A percentile compares a stretch with the other conserved stretches of the same genome.
Evolutionary conservation across 1,284 basidiomycete genomes (phyloP).

Genomic region (Ganoderma lucidum): DNA sequence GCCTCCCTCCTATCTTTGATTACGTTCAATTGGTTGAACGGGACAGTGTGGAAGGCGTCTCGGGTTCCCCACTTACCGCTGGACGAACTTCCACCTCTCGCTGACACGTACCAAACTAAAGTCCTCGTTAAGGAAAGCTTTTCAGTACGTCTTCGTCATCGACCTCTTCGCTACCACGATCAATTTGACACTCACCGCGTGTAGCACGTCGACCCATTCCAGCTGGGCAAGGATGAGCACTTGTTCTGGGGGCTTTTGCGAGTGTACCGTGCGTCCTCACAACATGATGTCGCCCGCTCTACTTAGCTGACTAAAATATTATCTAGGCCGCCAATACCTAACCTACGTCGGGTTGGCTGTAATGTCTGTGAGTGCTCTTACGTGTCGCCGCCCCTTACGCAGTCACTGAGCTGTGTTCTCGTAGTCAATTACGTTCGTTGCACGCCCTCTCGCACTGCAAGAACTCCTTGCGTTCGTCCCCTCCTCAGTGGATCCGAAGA

Average conservation of each 20-base stretch:
- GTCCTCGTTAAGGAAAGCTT: conserved; percentile 48
- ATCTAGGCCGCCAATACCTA: conserved; percentile 13
- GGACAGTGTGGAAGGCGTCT: conserved; percentile 40
- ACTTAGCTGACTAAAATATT: not conserved
- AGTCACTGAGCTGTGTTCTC: not conserved
- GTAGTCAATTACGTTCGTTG: conserved; percentile 12
- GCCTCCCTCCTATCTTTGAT: conserved; percentile 63
- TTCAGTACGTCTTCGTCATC: conserved; percentile 31
- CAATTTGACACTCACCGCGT: not conserved
- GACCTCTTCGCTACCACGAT: not conserved
- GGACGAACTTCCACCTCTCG: conserved; percentile 49
- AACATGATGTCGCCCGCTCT: not conserved
- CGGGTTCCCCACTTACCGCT: conserved; percentile 38
- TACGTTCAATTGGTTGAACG: conserved; percentile 65
- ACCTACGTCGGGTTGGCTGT: not conserved
- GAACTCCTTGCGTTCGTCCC: conserved; percentile 41
- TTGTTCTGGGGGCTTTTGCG: conserved; percentile 41
- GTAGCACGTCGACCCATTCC: conserved; percentile 41
- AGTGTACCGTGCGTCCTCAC: conserved; percentile 29
- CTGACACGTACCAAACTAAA: conserved; percentile 53
- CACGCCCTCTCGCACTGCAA: conserved; percentile 28
- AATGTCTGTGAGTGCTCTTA: not conserved
- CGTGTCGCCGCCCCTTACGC: not conserved
- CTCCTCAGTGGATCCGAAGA: not conserved
- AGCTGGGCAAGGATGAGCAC: conserved; percentile 30